Percentiles rank a stretch among this genome's conserved stretches.
phyloP scores from a whole-genome alignment of 352 stramenopile species.

The Phytophthora chlamydospora region DNA sequence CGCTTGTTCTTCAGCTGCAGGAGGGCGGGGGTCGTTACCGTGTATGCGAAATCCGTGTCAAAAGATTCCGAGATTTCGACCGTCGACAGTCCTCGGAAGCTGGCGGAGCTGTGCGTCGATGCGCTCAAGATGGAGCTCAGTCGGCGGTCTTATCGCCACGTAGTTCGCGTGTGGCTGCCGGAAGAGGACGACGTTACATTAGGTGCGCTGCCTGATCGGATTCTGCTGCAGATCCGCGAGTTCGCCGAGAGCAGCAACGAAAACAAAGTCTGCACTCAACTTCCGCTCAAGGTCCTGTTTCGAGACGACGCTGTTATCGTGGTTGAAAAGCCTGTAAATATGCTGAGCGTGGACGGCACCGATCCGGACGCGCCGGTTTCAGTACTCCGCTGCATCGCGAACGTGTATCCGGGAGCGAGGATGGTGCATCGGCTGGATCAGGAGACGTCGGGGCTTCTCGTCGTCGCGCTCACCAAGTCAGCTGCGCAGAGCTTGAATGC shows the following conservation, averaged over 20 bases:
- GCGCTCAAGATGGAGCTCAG: constrained; percentile 33
- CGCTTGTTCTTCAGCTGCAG: constrained; percentile 36
- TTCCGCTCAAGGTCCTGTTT: constrained; percentile 50
- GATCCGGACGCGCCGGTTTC: constrained; percentile 40
- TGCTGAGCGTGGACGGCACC: constrained; percentile 67
- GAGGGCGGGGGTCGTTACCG: constrained; percentile 16
- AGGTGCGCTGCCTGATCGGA: constrained; percentile 40
- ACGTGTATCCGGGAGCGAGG: constrained; percentile 54
- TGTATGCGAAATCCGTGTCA: constrained; percentile 15
- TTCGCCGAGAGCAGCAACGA: constrained; percentile 29
- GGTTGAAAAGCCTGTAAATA: constrained; percentile 62
- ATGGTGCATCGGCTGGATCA: constrained; percentile 85
- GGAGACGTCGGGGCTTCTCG: constrained; percentile 75
- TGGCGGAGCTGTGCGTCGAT: constrained; percentile 39
- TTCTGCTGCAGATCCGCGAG: constrained; percentile 56
- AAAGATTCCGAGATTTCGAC: constrained; percentile 21
- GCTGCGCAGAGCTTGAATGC: constrained; percentile 66
- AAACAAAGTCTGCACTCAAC: constrained; percentile 13
- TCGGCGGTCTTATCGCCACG: constrained; percentile 20
- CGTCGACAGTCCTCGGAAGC: constrained; percentile 31
- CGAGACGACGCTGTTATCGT: constrained; percentile 60
- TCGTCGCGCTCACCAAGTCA: constrained; percentile 64
- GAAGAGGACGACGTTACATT: constrained; percentile 18
- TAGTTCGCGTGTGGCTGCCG: constrained; percentile 41
- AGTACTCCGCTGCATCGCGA: constrained; percentile 49